phyloP scores from a whole-genome alignment of 495 filamentous ascomycete genomes.

The Aspergillus mulundensis region DNA sequence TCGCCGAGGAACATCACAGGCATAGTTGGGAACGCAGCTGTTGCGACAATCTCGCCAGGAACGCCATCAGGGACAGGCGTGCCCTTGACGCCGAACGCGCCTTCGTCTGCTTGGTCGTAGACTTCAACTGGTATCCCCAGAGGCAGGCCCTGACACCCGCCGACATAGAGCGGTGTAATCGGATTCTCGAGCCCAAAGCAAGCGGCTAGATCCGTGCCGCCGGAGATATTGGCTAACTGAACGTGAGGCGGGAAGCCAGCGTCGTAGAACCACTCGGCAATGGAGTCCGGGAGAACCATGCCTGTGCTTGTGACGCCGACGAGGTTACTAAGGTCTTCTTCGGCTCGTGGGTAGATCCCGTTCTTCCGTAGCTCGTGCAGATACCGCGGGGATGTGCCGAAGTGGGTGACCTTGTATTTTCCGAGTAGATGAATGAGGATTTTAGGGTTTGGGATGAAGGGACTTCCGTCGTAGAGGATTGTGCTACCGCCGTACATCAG shows the following conservation, averaged over 20 bases:
- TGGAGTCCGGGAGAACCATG: conserved; percentile 69
- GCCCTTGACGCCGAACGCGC: conserved; percentile 49
- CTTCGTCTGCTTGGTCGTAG: conserved; percentile 57
- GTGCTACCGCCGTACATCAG: conserved; percentile 54
- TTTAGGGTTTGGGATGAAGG: conserved; percentile 61
- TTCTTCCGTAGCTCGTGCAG: conserved; percentile 63
- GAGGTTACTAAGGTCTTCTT: conserved; percentile 58
- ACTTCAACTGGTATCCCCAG: conserved; percentile 64
- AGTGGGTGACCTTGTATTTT: conserved; percentile 39
- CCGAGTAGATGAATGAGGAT: conserved; percentile 56
- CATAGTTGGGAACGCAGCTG: conserved; percentile 66
- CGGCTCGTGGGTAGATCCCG: conserved; percentile 53
- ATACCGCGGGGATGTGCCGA: conserved; percentile 73
- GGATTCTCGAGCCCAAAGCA: conserved; percentile 68
- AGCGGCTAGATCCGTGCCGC: conserved; percentile 73
- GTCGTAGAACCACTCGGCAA: conserved; percentile 84
- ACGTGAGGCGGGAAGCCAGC: conserved; percentile 60
- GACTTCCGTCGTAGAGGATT: conserved; percentile 73
- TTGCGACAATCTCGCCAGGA: conserved; percentile 70
- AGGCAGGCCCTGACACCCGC: conserved; percentile 60
- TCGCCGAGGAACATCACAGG: conserved; percentile 71
- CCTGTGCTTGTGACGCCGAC: conserved; percentile 63
- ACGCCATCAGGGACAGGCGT: conserved; percentile 52
- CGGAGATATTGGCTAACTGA: conserved; percentile 69
- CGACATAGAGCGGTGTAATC: conserved; percentile 65